Evolutionary conservation across 2,329 filamentous ascomycete genomes (phyloP).

Genomic region (Fusarium pininemorale): DNA sequence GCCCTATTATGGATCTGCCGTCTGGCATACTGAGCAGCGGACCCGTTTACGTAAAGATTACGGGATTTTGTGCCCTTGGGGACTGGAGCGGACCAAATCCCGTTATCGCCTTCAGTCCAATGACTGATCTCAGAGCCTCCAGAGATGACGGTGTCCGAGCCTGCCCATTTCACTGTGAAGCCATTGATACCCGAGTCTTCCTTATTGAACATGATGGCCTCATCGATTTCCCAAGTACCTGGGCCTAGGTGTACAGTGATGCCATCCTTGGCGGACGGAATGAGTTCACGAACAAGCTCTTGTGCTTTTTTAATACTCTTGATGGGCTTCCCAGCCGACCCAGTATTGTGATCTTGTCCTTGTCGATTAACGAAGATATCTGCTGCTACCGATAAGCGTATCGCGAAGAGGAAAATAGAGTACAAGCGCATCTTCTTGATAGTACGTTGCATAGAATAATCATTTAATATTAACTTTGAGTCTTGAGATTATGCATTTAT

Average conservation of each 20-base stretch:
- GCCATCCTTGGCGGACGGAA: not conserved
- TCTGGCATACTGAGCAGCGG: not conserved
- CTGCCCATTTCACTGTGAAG: not conserved
- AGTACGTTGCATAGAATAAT: not conserved
- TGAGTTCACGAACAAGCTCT: not conserved
- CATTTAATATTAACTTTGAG: fast-evolving
- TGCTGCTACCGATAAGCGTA: not conserved
- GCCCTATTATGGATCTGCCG: not conserved
- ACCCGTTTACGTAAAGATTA: not conserved
- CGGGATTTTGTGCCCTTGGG: not conserved
- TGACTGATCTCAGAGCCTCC: not conserved
- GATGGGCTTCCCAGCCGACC: not conserved
- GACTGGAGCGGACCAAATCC: not conserved
- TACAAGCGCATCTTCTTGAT: not conserved
- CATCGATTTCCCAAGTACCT: not conserved
- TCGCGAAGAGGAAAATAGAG: not conserved
- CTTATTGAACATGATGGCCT: not conserved
- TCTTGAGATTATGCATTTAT: too few relatives aligned
- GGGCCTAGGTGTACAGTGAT: not conserved
- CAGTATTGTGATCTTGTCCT: not conserved
- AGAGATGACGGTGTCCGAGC: not conserved
- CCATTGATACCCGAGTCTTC: not conserved
- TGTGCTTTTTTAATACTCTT: not conserved
- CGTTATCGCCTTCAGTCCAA: not conserved
- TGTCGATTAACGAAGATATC: not conserved